Evolutionary conservation across 768 basidiomycete species (phyloP), one percentile per base, ranked within the genome.

Genomic region (Exsudoporus frostii): DNA sequence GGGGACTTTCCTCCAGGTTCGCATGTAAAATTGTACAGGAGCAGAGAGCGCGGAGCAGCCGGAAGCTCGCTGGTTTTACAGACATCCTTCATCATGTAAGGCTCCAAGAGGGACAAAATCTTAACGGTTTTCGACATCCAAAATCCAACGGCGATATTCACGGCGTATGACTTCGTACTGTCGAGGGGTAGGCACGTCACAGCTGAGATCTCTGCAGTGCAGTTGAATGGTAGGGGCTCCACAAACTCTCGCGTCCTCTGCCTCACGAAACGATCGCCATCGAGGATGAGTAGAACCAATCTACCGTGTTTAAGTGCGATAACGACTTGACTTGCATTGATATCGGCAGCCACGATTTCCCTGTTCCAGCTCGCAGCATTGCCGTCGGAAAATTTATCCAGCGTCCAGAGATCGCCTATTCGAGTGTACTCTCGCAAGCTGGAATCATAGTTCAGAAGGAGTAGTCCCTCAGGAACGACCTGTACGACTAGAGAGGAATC

Each of bases 71-170:
- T 45, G 5, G 69, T 69, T 47, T 51, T 51, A 41, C 70, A 65
- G 30, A 69, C 51, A 17, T 63, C 63, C 34, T 51, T 60, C 44
- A 71, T 54, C 17, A 33, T 51, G 5, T 51, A 45, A 14, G 7
- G 29, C 11, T 43, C 54, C n/a, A 65, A 62, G 36, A 79, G 57
- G 5, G 65, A 63, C 48, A 89, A 72, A 32, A 93, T 69, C 59
- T 84, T 77, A 37, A 93, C 76, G 8, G 68, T 60, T 58, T 86
- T 86, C 4, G 80, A 79, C 20, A 78, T 79, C 92, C 93, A 96
- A 59, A 89, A 89, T 0, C 85, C 82, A n/a, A 88, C 82, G 0
- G 79, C 81, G 25, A 88, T 68, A 48, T 78, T 59, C 10, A 68
- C 68, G 1, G 88, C 68, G 49, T 74, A 83, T 30, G 69, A 64